phyloP scores from a whole-genome alignment of 2,329 filamentous ascomycete genomes.

The Fusarium acutatum region DNA sequence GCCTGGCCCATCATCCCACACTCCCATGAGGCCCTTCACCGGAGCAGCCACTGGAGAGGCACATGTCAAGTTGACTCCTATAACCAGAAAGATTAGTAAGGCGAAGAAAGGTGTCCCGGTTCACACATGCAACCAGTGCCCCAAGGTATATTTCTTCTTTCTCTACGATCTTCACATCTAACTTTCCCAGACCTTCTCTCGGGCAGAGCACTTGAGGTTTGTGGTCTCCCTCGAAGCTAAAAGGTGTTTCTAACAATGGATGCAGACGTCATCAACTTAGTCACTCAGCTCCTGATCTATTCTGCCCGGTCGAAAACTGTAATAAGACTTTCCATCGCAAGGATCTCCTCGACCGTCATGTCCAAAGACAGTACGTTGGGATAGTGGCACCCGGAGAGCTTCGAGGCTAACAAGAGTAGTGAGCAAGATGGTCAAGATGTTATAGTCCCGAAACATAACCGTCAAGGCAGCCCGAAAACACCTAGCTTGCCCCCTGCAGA shows the following conservation, averaged over 20 bases:
- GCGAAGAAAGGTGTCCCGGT: conserved; percentile 68
- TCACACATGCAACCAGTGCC: conserved; percentile 62
- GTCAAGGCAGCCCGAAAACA: conserved; percentile 27
- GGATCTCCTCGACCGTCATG: conserved; percentile 67
- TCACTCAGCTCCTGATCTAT: conserved; percentile 62
- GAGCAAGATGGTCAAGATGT: conserved; percentile 28
- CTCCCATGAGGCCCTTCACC: conserved; percentile 53
- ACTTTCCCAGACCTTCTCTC: conserved; percentile 63
- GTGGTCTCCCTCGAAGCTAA: conserved; percentile 19
- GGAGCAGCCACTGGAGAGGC: conserved; percentile 46
- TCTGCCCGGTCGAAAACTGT: conserved; percentile 63
- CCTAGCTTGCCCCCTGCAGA: conserved; percentile 18
- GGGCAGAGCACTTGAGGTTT: conserved; percentile 70
- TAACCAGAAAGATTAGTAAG: conserved; percentile 65
- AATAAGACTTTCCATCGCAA: conserved; percentile 66
- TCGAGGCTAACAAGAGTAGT: conserved; percentile 29
- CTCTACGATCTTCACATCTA: neutral
- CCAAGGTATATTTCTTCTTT: conserved; percentile 53
- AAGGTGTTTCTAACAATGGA: conserved; percentile 36
- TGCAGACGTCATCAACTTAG: conserved; percentile 68
- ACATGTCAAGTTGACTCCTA: conserved; percentile 62
- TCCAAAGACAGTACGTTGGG: conserved; percentile 49
- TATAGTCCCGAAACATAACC: conserved; percentile 1
- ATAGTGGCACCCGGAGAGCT: neutral
- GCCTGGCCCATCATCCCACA: conserved; percentile 39